Base-by-base conservation (phyloP, 2,329 filamentous ascomycete species). In the Raffaelea deltoideospora region DNA sequence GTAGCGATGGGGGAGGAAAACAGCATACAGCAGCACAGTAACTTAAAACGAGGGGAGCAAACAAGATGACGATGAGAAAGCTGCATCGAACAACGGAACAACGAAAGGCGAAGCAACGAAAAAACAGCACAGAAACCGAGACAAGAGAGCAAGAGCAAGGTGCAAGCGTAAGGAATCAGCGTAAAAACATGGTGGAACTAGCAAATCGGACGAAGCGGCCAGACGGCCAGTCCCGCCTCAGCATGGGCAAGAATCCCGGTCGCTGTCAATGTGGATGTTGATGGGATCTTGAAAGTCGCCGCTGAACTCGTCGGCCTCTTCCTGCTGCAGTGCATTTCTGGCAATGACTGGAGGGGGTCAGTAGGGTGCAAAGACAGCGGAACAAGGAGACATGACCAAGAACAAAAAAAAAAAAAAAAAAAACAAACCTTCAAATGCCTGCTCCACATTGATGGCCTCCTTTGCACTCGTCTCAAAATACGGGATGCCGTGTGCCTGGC, bases 401-500 rank as follows among this genome's bases (percentile, higher is more conserved):
- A 15, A 28, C 27, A 15, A 31, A 20, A 21, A 2, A 5, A 7
- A n/a, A 15, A 28, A 29, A 15, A 31, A 20, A 21, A 2, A 5
- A 7, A 32, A 48, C 61, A 41, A 55, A 77, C 76, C 73, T 58
- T 83, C 77, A 48, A 76, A 76, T 20, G 71, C 71, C 53, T 75
- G 86, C 61, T 98, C 90, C 31, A 98, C 90, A 54, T 98, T 98
- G 61, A 95, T 81, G 42, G 88, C 90, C 60, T 98, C 90, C 67
- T 98, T 98, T 42, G 90, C 90, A 60, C 87, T 95, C 15, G 90
- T 98, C 73, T 98, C 90, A 53, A 98, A 98, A 61, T 98, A 98
- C 15, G 90, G 90, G 46, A 98, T 95, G 41, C 85, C 85, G 33
- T 96, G 95, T 39, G 85, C 92, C 59, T 95, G 86, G 60, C 90